Base-by-base conservation (phyloP, 75 land plant species). In the Larix kaempferi region DNA sequence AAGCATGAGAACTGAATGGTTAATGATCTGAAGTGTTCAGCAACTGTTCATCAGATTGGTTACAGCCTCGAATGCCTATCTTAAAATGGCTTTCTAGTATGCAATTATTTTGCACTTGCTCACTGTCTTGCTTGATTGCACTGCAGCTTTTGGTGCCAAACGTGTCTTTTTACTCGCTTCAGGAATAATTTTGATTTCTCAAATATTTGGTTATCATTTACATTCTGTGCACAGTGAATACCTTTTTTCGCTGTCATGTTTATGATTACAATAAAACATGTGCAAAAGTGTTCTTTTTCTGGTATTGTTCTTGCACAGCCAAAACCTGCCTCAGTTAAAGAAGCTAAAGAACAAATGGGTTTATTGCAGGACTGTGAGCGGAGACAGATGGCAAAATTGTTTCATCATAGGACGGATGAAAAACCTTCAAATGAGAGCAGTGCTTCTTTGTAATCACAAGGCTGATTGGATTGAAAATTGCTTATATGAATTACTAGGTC, bases 301-400 rank as follows among this genome's bases (percentile, higher is more conserved):
- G 41, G 73, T 59, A 35, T 59, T 6, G 5, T 35, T 61, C 25
- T 41, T 19, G 22, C 61, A n/a, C 29, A 17, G 39, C 52, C 6
- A 64, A 67, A 60, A 26, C 23, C 11, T 39, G 23, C 4, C 27
- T 33, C 11, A 41, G n/a, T 27, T 75, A 19, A 66, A 67, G 11
- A 64, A 15, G 29, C 21, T 19, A 15, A 0, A 49, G 26, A 52
- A 26, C 23, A 17, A 10, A 41, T 19, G 16, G 26, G 56, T 55
- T 75, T n/a, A 75, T 76, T 81, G 71, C 86, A 96, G 99, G 99
- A 96, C 69, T 96, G 99, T 79, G 99, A 96, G 78, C 89, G 99
- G 54, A 88, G 97, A 76, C 56, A 76, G 27, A 89, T 94, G 56
- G 89, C 95, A 10, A 96, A 96, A 71, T 79, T 96, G 69, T 96